phyloP scores from a whole-genome alignment of 176 grass and related monocot species.

The Oryza punctata region DNA sequence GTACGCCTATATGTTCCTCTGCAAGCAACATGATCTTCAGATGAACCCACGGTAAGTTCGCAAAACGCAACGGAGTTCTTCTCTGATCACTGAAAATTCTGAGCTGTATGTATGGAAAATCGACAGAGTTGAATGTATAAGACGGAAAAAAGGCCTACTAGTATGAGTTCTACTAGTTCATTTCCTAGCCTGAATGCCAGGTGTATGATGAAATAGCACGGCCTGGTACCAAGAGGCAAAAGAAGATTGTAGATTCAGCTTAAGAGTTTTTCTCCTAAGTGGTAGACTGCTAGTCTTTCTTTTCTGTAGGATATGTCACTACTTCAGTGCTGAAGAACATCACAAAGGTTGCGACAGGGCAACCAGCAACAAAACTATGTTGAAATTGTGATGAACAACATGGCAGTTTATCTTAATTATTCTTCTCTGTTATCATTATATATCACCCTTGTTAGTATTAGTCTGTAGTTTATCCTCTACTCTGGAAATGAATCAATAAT shows the following conservation, averaged over 20 bases:
- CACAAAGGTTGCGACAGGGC: background rate
- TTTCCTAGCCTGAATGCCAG: background rate
- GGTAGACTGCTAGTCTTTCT: background rate
- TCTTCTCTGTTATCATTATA: background rate
- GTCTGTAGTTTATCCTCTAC: background rate
- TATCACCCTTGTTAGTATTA: background rate
- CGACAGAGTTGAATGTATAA: background rate
- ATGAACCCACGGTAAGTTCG: background rate
- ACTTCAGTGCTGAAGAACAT: background rate
- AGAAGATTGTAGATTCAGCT: background rate
- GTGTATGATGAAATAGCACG: background rate
- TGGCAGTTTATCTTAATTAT: background rate
- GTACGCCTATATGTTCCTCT: constrained; percentile 20
- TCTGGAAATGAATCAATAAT: background rate
- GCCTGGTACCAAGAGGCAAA: background rate
- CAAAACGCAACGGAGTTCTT: background rate
- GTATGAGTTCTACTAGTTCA: background rate
- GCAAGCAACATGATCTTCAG: constrained; percentile 25
- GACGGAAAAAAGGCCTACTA: background rate
- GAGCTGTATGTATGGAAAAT: background rate
- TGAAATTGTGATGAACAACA: background rate
- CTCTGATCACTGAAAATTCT: background rate
- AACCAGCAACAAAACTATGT: background rate
- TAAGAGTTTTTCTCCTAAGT: background rate
- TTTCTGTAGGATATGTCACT: background rate